These are phyloP conservation scores for Solanum sparsipilum DNA, from an alignment of 257 asterid species.

Conservation along the genomic window DNA sequence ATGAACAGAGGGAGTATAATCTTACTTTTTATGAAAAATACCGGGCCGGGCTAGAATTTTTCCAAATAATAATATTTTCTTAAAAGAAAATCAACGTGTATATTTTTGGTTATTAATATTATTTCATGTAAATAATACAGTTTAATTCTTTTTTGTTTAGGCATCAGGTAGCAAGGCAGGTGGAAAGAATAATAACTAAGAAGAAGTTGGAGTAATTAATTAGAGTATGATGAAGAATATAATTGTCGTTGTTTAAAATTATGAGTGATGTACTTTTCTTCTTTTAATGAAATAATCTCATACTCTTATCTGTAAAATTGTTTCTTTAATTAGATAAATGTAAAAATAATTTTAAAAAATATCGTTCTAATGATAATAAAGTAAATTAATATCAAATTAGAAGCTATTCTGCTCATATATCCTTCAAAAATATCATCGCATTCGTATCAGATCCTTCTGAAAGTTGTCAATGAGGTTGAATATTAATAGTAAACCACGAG, in stretches of 20 bases:
- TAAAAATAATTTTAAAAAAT: background rate
- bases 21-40: background rate
- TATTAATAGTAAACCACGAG: background rate
- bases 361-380: background rate
- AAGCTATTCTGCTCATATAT: background rate
- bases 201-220: background rate
- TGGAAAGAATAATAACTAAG: slow-evolving; percentile 6
- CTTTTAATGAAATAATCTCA: background rate
- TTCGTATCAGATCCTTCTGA: too few relatives aligned
- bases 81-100: background rate
- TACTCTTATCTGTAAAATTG: background rate
- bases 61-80: background rate
- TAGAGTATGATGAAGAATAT: background rate
- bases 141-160: background rate
- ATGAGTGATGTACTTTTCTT: background rate
- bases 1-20: background rate
- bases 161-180: background rate
- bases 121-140: background rate
- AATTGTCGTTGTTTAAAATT: background rate
- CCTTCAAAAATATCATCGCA: background rate
- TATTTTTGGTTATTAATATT: background rate
- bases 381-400: background rate
- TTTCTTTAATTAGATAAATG: background rate
- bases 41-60: background rate
- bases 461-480: background rate